phyloP scores from a whole-genome alignment of 1,284 basidiomycete genomes.

The Anthracocystis walkeri region DNA sequence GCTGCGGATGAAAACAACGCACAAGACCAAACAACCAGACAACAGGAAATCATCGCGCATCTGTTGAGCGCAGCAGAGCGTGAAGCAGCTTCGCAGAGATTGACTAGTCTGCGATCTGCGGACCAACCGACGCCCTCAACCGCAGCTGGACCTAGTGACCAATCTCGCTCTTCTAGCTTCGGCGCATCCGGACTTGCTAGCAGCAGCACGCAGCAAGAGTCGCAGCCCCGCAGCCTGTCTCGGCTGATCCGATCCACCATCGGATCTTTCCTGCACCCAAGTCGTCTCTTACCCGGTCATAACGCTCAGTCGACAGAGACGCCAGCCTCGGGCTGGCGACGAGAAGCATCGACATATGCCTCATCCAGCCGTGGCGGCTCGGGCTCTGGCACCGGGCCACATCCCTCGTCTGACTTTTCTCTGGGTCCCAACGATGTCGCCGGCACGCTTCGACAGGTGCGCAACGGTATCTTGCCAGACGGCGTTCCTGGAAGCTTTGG shows the following conservation, averaged over 20 bases:
- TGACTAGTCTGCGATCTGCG: constrained; percentile 13
- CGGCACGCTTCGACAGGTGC: constrained; percentile 48
- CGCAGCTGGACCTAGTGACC: neutral
- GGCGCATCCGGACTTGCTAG: constrained; percentile 11
- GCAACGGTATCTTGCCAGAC: constrained; percentile 49
- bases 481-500: constrained; percentile 62
- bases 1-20: neutral
- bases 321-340: constrained; percentile 1
- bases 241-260: constrained; percentile 37
- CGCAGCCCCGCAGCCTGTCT: constrained; percentile 24
- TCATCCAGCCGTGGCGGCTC: neutral
- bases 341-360: constrained; percentile 8
- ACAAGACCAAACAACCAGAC: constrained; percentile 10
- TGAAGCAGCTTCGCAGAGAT: constrained; percentile 27
- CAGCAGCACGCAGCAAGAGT: constrained; percentile 8
- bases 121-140: constrained; percentile 7
- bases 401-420: constrained; percentile 26
- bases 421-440: constrained; percentile 48
- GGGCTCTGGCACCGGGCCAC: neutral
- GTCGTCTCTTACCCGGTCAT: constrained; percentile 28
- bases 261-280: constrained; percentile 29
- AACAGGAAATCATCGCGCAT: constrained; percentile 41
- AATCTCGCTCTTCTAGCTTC: constrained; percentile 9
- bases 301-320: constrained; percentile 7
- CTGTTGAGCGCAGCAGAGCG: constrained; percentile 35